A percentile compares a stretch with the other conserved stretches of the same genome.
Conservation (phyloP, 352 stramenopile species). For the Thraustochytrium striatum region DNA sequence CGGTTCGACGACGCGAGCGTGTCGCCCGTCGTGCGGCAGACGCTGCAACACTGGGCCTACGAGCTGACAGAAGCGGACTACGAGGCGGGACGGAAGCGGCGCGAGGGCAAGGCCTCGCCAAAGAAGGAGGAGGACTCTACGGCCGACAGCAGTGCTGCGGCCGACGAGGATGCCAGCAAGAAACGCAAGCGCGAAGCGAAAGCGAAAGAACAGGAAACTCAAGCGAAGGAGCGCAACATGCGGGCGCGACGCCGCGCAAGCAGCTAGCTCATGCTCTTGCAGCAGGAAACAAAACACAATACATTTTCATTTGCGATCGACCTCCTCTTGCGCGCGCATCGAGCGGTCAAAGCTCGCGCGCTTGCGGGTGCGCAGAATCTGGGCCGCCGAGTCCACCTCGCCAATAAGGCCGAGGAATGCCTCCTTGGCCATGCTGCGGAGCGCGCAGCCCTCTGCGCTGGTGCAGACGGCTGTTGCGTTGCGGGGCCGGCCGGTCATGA, state of each 20-base stretch:
- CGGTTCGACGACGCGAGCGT: constrained; percentile 57
- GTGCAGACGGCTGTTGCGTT: not conserved
- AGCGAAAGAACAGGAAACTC: too few relatives aligned
- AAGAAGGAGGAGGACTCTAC: too few relatives aligned
- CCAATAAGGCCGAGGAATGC: not conserved
- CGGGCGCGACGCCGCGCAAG: too few relatives aligned
- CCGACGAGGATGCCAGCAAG: too few relatives aligned
- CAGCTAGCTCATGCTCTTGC: too few relatives aligned
- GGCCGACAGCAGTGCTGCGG: too few relatives aligned
- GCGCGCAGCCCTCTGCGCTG: not conserved
- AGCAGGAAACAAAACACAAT: too few relatives aligned
- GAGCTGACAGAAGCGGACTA: constrained; percentile 57
- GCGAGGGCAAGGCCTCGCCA: not conserved
- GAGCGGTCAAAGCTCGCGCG: not conserved
- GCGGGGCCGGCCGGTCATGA: not conserved
- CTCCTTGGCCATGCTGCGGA: not conserved
- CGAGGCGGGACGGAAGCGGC: not conserved
- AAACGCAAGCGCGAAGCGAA: too few relatives aligned
- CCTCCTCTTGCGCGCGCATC: too few relatives aligned
- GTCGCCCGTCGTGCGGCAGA: constrained; percentile 69
- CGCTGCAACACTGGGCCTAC: constrained; percentile 69
- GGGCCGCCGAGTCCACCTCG: not conserved
- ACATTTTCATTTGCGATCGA: too few relatives aligned
- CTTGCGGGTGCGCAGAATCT: not conserved
- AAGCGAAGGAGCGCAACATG: too few relatives aligned